Conservation (phyloP, 768 basidiomycete species). For the Pilatotrama ljubarskyi region DNA sequence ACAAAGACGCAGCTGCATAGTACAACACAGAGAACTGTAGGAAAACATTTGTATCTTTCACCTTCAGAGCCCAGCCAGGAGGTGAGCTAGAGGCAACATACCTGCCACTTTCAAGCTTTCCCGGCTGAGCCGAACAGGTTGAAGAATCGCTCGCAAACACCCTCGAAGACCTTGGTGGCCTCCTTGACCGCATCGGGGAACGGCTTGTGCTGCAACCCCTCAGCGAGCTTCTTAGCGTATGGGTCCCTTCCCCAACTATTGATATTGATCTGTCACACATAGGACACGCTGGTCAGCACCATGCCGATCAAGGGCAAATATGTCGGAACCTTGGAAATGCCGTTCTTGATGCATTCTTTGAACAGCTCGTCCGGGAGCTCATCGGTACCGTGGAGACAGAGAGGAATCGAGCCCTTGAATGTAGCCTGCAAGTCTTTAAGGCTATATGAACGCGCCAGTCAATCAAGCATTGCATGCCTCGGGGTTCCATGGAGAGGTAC, state of each 20-base stretch:
- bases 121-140: slow-evolving; percentile 43
- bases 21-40: too few species aligned
- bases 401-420: slow-evolving; percentile 37
- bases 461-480: neutral
- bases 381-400: slow-evolving; percentile 50
- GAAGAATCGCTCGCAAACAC: slow-evolving; percentile 44
- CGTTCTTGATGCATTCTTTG: slow-evolving; percentile 45
- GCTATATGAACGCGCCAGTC: slow-evolving; percentile 24
- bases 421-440: slow-evolving; percentile 37
- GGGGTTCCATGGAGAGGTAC: slow-evolving; percentile 4
- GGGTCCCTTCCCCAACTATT: slow-evolving; percentile 50
- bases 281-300: neutral
- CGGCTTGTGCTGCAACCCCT: slow-evolving; percentile 35
- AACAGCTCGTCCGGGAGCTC: slow-evolving; percentile 47
- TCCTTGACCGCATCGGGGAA: slow-evolving; percentile 49
- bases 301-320: neutral
- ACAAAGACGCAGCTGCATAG: too few species aligned
- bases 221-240: slow-evolving; percentile 39
- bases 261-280: slow-evolving; percentile 38
- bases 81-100: neutral
- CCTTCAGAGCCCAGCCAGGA: too few species aligned
- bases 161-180: slow-evolving; percentile 44
- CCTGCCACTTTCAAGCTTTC: slow-evolving; percentile 34
- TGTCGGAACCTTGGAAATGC: slow-evolving; percentile 39
- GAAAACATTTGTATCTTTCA: too few species aligned